A percentile compares a stretch with the other conserved stretches of the same genome.
Conservation (phyloP, 345 rosid genomes). For the Gossypium raimondii region DNA sequence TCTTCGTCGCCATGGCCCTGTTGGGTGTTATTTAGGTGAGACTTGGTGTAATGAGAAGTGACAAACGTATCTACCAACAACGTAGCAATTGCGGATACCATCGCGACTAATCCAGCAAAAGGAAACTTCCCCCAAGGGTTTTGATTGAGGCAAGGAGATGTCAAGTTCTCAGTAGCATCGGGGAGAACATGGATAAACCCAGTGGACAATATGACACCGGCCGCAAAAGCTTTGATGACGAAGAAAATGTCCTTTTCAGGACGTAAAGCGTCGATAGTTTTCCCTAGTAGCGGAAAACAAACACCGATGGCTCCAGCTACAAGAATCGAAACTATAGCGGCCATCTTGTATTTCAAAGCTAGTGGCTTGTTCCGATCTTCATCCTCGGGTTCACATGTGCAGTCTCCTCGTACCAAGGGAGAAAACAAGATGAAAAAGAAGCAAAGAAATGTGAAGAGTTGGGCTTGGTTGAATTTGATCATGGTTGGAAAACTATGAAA, state of each 20-base stretch:
- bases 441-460: neutral
- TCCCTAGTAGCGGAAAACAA: constrained; percentile 45
- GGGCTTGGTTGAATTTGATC: neutral
- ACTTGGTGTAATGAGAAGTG: constrained; percentile 29
- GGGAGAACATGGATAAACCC: constrained; percentile 33
- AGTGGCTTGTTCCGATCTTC: neutral
- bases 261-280: constrained; percentile 26
- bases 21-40: neutral
- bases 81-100: constrained; percentile 40
- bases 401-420: constrained; percentile 17
- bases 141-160: constrained; percentile 42
- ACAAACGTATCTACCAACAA: constrained; percentile 48
- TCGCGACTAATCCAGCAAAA: constrained; percentile 49
- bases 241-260: constrained; percentile 44
- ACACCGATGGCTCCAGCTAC: constrained; percentile 48
- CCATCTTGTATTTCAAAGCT: constrained; percentile 40
- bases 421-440: constrained; percentile 4
- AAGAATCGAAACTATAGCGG: constrained; percentile 43
- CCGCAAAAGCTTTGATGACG: constrained; percentile 2
- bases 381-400: constrained; percentile 22
- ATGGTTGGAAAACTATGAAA: neutral
- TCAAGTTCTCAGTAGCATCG: constrained; percentile 42
- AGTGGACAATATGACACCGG: constrained; percentile 1
- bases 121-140: constrained; percentile 53
- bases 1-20: neutral